A percentile compares a stretch with the other conserved stretches of the same genome.
Evolutionary conservation across 2,329 filamentous ascomycete species (phyloP).

Genomic region (Trichophyton mentagrophytes): DNA sequence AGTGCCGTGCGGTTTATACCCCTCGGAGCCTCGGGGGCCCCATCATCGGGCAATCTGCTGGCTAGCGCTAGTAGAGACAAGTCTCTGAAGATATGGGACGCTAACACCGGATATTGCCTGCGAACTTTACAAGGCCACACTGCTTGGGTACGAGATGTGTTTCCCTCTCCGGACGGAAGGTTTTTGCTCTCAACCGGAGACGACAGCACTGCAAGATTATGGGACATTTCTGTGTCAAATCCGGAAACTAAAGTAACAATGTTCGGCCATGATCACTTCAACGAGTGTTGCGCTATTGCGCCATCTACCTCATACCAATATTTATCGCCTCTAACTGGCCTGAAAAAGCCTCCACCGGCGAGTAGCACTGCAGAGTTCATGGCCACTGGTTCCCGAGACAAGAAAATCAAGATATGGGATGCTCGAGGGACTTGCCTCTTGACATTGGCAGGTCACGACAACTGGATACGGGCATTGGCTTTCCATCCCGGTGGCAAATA

Average conservation of each 20-base stretch:
- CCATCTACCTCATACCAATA: conserved; percentile 67
- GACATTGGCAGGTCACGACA: conserved; percentile 77
- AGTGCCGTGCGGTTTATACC: conserved; percentile 81
- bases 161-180: conserved; percentile 67
- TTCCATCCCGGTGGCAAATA: conserved; percentile 92
- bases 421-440: conserved; percentile 71
- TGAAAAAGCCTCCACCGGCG: conserved; percentile 66
- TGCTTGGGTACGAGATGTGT: conserved; percentile 85
- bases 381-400: conserved; percentile 80
- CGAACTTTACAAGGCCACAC: conserved; percentile 77
- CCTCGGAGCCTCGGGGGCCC: conserved; percentile 63
- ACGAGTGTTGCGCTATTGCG: conserved; percentile 78
- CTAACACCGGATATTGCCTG: conserved; percentile 81
- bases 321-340: conserved; percentile 61
- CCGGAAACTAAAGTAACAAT: conserved; percentile 63
- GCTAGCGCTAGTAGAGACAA: conserved; percentile 79
- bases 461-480: conserved; percentile 76
- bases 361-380: conserved; percentile 73
- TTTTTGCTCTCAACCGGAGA: conserved; percentile 73
- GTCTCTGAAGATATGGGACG: conserved; percentile 80
- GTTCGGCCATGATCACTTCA: conserved; percentile 71
- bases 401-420: conserved; percentile 84
- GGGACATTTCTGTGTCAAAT: conserved; percentile 56
- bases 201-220: conserved; percentile 68
- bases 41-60: conserved; percentile 69